These are phyloP conservation scores for Kurtzmaniella cleridarum DNA, from an alignment of 805 yeast genomes.

Conservation along the genomic window DNA sequence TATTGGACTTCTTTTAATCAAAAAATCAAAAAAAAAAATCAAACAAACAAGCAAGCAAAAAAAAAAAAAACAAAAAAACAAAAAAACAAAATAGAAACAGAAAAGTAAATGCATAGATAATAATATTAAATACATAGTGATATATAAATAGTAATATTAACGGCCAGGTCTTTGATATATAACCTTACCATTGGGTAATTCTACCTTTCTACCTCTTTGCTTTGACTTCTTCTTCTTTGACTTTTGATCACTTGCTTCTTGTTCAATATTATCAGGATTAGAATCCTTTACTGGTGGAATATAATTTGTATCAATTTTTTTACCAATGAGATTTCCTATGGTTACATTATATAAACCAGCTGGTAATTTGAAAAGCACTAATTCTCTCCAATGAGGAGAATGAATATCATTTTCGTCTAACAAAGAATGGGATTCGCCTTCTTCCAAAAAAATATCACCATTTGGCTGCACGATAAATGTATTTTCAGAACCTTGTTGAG, in stretches of 20 bases:
- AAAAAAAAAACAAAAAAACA: too few species aligned
- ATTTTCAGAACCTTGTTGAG: slow-evolving; percentile 39
- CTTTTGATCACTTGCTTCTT: slow-evolving; percentile 4
- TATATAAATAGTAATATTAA: slow-evolving; percentile 5
- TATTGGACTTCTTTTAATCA: too few species aligned
- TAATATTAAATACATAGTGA: too few species aligned
- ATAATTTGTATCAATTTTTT: slow-evolving; percentile 13
- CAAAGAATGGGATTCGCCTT: slow-evolving; percentile 35
- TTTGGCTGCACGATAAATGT: slow-evolving; percentile 51
- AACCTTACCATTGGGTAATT: slow-evolving; percentile 59
- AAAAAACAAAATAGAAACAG: too few species aligned
- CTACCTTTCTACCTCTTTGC: slow-evolving; percentile 39
- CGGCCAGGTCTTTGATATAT: slow-evolving; percentile 27
- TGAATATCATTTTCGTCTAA: slow-evolving; percentile 44
- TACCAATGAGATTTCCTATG: slow-evolving; percentile 27
- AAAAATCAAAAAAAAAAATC: too few species aligned
- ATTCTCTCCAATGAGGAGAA: slow-evolving; percentile 46
- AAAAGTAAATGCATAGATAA: too few species aligned
- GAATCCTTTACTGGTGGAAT: slow-evolving; percentile 7
- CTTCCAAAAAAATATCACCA: slow-evolving; percentile 52
- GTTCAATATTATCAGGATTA: slow-evolving; percentile 7
- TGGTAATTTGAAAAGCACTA: slow-evolving; percentile 40
- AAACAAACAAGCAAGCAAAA: too few species aligned
- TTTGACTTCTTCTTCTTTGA: slow-evolving; percentile 26
- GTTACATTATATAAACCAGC: slow-evolving; percentile 39